Evolutionary conservation across 2,329 filamentous ascomycete genomes (phyloP).

Genomic region (Metarhizium robertsii): DNA sequence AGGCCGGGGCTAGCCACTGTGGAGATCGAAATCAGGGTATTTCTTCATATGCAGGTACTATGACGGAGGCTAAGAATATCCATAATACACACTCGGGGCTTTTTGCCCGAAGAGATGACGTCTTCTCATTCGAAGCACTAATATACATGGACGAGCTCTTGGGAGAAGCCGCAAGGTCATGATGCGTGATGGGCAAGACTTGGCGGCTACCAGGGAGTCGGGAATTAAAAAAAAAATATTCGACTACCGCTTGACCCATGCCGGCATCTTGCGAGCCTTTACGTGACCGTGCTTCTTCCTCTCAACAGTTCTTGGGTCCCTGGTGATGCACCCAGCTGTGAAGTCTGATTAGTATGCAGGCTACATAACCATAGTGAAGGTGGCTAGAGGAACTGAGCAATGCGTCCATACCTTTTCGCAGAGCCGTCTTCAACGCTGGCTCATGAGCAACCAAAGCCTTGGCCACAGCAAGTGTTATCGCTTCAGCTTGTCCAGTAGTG

Average conservation of each 20-base stretch:
- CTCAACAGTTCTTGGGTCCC: conserved; percentile 86
- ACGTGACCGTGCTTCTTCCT: conserved; percentile 95
- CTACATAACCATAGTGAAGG: not conserved
- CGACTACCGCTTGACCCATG: conserved; percentile 80
- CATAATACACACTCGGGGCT: conserved; percentile 2
- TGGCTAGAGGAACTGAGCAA: not conserved
- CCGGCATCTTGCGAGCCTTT: conserved; percentile 96
- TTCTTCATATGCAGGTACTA: not conserved
- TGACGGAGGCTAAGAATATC: not conserved
- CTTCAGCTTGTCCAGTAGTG: conserved; percentile 90
- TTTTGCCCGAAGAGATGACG: not conserved
- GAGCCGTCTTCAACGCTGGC: conserved; percentile 76
- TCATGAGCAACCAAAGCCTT: conserved; percentile 87
- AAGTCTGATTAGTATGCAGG: conserved; percentile 5
- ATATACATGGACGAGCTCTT: not conserved
- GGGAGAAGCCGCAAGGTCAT: not conserved
- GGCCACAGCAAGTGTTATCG: conserved; percentile 79
- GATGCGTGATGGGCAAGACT: not conserved
- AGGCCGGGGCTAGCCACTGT: not conserved
- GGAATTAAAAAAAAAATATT: not conserved
- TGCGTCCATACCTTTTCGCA: conserved; percentile 69
- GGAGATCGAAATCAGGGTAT: not conserved
- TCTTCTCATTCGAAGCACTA: not conserved
- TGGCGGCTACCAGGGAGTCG: not conserved
- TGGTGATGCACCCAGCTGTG: conserved; percentile 82